Base-by-base conservation (phyloP, 495 filamentous ascomycete genomes). In the Annulohypoxylon bovei region DNA sequence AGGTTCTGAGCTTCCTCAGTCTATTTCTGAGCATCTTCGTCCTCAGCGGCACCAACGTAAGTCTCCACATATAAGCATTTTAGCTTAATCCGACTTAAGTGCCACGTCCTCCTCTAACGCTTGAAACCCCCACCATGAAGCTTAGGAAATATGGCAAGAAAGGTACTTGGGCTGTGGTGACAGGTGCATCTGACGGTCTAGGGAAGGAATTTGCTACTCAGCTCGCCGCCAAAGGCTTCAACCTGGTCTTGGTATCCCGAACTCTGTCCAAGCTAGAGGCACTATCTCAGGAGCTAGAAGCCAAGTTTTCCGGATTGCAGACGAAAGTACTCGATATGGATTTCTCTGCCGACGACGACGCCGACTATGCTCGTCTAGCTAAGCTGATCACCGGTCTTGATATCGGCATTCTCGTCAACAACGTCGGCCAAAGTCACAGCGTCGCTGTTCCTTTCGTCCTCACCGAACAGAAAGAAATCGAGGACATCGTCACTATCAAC, bases 151-250 rank as follows among this genome's bases (percentile, higher is more conserved):
- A 97, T 82, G 96, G 94, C 70, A 91, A 90, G 67, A 93, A 93
- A 73, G 94, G 94, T 64, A 94, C 89, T 74, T 99, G 94, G 93
- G 95, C 93, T 20, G 87, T 99, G 46, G 86, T 99, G 20, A 98
- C 96, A 49, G 96, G 96, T 70, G 95, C 96, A 61, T 97, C 93
- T 11, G 95, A 98, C 82, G 96, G 96, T 68, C 88, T 99, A 58
- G 96, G 96, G 74, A 98, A 97, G 83, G 95, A 98, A 84, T 99
- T 92, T 76, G 92, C 95, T 49, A 83, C 91, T 62, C 93, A 97
- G 77, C 89, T 98, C 60, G 93, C 95, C n/a, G 82, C 84, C 35
- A 92, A 93, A 75, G 94, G 94, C 69, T 98, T 94, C 87, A 98
- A 97, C 80, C 78, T 97, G 59, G 80, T 98, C 32, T 92, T 99